Evolutionary conservation across 164 flowering plant species (phyloP).

Genomic region (Vitis labrusca): DNA sequence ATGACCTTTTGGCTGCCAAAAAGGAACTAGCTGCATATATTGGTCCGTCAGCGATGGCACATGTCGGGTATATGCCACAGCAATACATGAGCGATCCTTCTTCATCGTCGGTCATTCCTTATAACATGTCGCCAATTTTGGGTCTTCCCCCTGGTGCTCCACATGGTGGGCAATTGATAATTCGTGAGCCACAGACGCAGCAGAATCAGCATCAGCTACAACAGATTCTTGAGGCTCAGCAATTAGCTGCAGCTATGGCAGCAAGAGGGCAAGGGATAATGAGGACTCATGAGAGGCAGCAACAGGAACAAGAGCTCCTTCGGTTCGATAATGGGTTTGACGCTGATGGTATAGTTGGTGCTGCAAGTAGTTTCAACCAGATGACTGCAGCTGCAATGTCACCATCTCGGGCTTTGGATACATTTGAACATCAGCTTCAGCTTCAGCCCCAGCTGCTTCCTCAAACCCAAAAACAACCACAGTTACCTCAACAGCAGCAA

Average conservation of each 20-base stretch:
- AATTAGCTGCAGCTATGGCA: slow-evolving; percentile 29
- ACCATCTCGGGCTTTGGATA: slow-evolving; percentile 29
- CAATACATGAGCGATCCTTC: slow-evolving; percentile 16
- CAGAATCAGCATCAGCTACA: slow-evolving; percentile 20
- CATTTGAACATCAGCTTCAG: slow-evolving; percentile 25
- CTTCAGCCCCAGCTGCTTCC: slow-evolving; percentile 15
- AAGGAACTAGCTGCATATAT: slow-evolving; percentile 40
- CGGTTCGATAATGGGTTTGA: slow-evolving; percentile 28
- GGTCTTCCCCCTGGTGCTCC: slow-evolving; percentile 18
- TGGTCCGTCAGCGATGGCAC: slow-evolving; percentile 40
- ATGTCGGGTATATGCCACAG: slow-evolving; percentile 7
- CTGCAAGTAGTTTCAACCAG: slow-evolving; percentile 23
- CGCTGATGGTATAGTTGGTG: slow-evolving; percentile 8
- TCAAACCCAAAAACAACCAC: background rate
- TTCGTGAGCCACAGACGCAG: slow-evolving; percentile 12
- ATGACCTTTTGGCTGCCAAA: slow-evolving; percentile 35
- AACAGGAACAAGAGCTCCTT: slow-evolving; percentile 22
- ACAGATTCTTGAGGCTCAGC: slow-evolving; percentile 45
- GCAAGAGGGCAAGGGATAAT: slow-evolving; percentile 41
- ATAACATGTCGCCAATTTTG: slow-evolving; percentile 20
- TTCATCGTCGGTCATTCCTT: slow-evolving; percentile 9
- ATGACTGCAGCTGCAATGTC: slow-evolving; percentile 12
- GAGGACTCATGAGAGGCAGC: slow-evolving; percentile 28
- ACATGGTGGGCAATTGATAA: slow-evolving; percentile 9
- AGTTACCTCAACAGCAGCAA: slow-evolving; percentile 11